Evolutionary conservation across 2,329 filamentous ascomycete genomes (phyloP).

Genomic region (Monilinia vaccinii-corymbosi): DNA sequence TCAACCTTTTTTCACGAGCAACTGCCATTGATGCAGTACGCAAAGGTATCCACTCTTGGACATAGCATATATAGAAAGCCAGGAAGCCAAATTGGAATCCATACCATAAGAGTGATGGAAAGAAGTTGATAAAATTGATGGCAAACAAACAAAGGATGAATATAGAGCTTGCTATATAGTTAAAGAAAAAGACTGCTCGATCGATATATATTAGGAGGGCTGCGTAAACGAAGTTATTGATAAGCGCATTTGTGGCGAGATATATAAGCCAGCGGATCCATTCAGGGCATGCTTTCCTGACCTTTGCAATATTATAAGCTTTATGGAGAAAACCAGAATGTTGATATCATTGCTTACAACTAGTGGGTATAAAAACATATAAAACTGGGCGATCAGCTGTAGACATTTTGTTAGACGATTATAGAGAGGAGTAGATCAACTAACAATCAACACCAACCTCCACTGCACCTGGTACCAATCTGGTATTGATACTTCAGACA

Average conservation of each 20-base stretch:
- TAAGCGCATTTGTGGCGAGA: background rate
- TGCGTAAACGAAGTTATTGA: background rate
- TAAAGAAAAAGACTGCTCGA: no score
- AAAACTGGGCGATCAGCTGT: background rate
- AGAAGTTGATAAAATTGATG: background rate
- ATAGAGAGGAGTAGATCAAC: background rate
- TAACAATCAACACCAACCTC: background rate
- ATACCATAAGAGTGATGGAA: background rate
- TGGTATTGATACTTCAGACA: background rate
- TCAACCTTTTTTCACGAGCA: background rate
- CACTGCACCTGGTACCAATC: background rate
- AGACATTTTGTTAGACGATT: background rate
- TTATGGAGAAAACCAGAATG: background rate
- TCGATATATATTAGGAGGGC: background rate
- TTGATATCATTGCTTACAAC: background rate
- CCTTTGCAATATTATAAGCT: background rate
- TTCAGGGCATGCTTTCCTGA: background rate
- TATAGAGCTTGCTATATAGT: background rate
- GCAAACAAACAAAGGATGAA: background rate
- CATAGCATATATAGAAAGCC: background rate
- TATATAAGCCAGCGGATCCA: background rate
- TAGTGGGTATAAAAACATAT: background rate
- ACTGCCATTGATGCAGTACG: background rate
- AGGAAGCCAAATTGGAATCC: background rate
- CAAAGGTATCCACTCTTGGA: background rate